These are phyloP conservation scores for Chlamydomonas sp. DNA, from an alignment of 139 green algal species.

Conservation along the genomic window DNA sequence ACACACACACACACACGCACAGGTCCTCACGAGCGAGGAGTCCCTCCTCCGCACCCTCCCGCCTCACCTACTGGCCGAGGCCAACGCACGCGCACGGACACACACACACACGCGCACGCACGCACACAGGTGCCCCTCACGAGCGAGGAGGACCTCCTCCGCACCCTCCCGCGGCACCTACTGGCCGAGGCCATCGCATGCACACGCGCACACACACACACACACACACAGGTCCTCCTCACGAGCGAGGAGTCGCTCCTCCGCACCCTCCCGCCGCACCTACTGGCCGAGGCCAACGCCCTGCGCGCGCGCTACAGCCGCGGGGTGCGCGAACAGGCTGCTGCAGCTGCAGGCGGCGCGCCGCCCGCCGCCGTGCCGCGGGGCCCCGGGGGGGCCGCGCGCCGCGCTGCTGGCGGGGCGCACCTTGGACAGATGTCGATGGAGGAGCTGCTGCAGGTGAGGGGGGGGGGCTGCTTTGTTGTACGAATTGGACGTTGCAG, in stretches of 20 bases:
- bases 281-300: slow-evolving; percentile 70
- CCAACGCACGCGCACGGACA: no score
- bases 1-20: slow-evolving; percentile 68
- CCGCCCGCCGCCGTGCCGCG: no score
- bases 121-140: slow-evolving; percentile 72
- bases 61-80: slow-evolving; percentile 69
- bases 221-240: no score
- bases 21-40: slow-evolving; percentile 61
- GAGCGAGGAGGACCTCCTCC: slow-evolving; percentile 64
- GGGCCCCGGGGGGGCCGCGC: no score
- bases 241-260: slow-evolving; percentile 66
- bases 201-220: slow-evolving; percentile 69
- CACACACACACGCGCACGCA: no score
- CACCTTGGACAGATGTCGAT: no score
- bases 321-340: slow-evolving; percentile 1
- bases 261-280: slow-evolving; percentile 58
- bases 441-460: no score
- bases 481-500: no score
- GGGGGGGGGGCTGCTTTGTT: no score
- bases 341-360: background rate
- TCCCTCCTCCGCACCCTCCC: slow-evolving; percentile 70
- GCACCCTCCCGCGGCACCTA: slow-evolving; percentile 65
- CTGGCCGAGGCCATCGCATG: slow-evolving; percentile 70
- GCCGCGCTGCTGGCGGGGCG: no score
- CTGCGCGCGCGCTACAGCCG: slow-evolving; percentile 42